A percentile compares a stretch with the other conserved stretches of the same genome.
phyloP scores from a whole-genome alignment of 176 grass and related monocot genomes.

The maize (Zea mays) region Zm-B73-REFERENCE-NAM-5.0 NC_050098.1:3559001-3559500 shows the following conservation, averaged over 20 bases:
- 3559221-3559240: background rate
- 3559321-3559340: background rate
- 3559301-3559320: background rate
- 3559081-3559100: background rate
- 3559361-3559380: conserved; percentile 3
- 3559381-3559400: background rate
- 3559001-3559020: background rate
- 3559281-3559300: background rate
- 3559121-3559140: background rate
- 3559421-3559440: background rate
- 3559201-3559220: background rate
- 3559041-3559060: background rate
- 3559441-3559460: background rate
- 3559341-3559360: background rate
- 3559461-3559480: background rate
- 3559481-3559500: background rate
- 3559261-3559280: background rate
- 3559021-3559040: background rate
- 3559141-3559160: background rate
- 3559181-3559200: background rate
- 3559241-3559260: background rate
- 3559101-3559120: background rate
- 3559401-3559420: background rate
- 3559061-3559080: background rate
- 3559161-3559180: background rate